Conservation (phyloP, 2,329 filamentous ascomycete genomes). For the Fusarium oligoseptatum region DNA sequence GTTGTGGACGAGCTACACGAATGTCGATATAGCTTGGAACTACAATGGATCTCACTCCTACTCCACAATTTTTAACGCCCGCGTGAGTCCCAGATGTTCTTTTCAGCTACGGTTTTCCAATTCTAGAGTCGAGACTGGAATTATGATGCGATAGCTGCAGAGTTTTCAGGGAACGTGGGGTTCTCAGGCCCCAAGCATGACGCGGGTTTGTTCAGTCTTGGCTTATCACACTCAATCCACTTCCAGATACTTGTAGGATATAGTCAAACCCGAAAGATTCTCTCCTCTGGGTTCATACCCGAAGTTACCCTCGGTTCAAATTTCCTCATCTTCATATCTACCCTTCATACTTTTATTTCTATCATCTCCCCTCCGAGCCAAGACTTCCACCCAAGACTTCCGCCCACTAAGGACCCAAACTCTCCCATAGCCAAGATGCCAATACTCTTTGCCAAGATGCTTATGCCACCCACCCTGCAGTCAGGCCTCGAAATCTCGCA, state of each 20-base stretch:
- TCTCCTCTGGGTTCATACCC: neutral
- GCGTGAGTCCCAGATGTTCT: neutral
- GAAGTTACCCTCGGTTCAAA: neutral
- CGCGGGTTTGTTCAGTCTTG: neutral
- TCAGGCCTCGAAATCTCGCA: conserved; percentile 2
- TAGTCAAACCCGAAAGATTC: neutral
- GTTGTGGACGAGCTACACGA: neutral
- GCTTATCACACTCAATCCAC: neutral
- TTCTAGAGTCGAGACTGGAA: neutral
- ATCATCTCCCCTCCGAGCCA: neutral
- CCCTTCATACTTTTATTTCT: neutral
- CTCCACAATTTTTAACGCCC: neutral
- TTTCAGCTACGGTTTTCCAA: neutral
- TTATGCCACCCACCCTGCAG: conserved; percentile 4
- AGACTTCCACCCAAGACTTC: neutral
- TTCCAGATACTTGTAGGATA: neutral
- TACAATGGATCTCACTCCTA: neutral
- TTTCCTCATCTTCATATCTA: neutral
- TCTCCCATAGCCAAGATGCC: conserved; percentile 3
- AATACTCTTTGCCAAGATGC: conserved; percentile 1
- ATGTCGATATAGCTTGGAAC: neutral
- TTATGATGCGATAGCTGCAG: neutral
- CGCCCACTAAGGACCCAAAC: neutral
- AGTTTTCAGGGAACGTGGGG: neutral
- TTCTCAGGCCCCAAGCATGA: neutral